A percentile compares a stretch with the other conserved stretches of the same genome.
phyloP scores from a whole-genome alignment of 306 rosid species.

The Cercis canadensis region DNA sequence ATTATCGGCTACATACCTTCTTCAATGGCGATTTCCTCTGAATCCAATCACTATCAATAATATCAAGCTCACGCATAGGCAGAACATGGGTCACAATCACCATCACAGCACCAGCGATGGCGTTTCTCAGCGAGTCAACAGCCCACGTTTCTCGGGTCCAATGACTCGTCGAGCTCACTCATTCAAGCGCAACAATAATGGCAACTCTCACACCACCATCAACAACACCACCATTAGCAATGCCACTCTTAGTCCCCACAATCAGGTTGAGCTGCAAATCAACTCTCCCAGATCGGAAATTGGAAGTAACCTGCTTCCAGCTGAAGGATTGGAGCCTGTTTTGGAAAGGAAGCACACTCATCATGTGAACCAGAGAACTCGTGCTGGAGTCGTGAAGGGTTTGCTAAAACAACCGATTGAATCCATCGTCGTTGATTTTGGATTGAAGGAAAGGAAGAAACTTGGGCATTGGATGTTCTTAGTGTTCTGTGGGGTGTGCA shows the following conservation, averaged over 20 bases:
- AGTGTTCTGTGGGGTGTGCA: slow-evolving; percentile 78
- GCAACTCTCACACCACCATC: slow-evolving; percentile 19
- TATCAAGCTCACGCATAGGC: neutral
- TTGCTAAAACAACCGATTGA: slow-evolving; percentile 66
- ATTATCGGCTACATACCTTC: neutral
- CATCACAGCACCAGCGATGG: slow-evolving; percentile 70
- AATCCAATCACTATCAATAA: slow-evolving; percentile 35
- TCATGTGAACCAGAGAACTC: slow-evolving; percentile 64
- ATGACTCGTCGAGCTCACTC: slow-evolving; percentile 98
- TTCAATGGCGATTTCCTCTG: slow-evolving; percentile 53
- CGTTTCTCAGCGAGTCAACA: slow-evolving; percentile 84
- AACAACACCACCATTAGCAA: slow-evolving; percentile 19
- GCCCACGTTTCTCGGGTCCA: slow-evolving; percentile 91
- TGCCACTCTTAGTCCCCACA: slow-evolving; percentile 47
- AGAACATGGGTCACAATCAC: slow-evolving; percentile 62
- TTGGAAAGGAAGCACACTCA: slow-evolving; percentile 57
- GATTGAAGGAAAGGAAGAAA: slow-evolving; percentile 72
- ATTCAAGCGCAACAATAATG: slow-evolving; percentile 66
- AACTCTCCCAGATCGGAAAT: slow-evolving; percentile 81
- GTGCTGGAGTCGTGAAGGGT: slow-evolving; percentile 49
- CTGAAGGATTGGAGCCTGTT: slow-evolving; percentile 58
- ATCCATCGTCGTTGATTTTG: slow-evolving; percentile 63
- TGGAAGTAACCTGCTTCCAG: slow-evolving; percentile 34
- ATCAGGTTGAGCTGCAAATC: slow-evolving; percentile 69
- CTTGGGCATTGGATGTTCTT: slow-evolving; percentile 93